A percentile compares a stretch with the other conserved stretches of the same genome.
These are phyloP conservation scores for Amylocarpus encephaloides DNA, from an alignment of 2,329 filamentous ascomycete species.

Conservation along the genomic window DNA sequence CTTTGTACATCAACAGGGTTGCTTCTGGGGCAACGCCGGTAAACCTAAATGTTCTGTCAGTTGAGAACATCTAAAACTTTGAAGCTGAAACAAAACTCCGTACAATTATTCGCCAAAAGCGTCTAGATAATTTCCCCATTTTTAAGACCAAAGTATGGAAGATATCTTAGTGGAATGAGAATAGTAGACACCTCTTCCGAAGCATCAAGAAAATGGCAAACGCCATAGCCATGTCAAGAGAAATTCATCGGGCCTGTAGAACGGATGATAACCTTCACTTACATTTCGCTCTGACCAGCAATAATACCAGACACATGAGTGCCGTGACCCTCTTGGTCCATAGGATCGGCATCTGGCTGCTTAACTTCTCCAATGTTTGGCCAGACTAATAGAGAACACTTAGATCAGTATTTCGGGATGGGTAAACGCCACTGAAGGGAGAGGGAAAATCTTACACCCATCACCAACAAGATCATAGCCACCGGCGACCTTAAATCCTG, in stretches of 20 bases:
- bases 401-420: background rate
- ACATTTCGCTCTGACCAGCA: background rate
- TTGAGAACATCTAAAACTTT: background rate
- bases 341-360: slow-evolving; percentile 8
- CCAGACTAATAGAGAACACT: background rate
- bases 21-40: background rate
- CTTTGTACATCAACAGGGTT: background rate
- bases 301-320: slow-evolving; percentile 15
- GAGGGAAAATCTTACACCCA: background rate
- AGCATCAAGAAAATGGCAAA: no score
- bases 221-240: no score
- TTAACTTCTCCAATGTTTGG: background rate
- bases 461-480: slow-evolving; percentile 2
- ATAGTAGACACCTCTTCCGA: no score
- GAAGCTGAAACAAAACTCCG: no score
- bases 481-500: background rate
- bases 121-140: no score
- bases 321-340: slow-evolving; percentile 12
- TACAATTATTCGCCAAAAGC: no score
- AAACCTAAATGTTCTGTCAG: background rate
- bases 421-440: background rate
- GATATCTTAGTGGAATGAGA: no score
- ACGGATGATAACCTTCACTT: background rate
- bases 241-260: no score
- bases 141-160: no score